phyloP scores from a whole-genome alignment of 2,329 filamentous ascomycete species.

The Diplodia mutila region DNA sequence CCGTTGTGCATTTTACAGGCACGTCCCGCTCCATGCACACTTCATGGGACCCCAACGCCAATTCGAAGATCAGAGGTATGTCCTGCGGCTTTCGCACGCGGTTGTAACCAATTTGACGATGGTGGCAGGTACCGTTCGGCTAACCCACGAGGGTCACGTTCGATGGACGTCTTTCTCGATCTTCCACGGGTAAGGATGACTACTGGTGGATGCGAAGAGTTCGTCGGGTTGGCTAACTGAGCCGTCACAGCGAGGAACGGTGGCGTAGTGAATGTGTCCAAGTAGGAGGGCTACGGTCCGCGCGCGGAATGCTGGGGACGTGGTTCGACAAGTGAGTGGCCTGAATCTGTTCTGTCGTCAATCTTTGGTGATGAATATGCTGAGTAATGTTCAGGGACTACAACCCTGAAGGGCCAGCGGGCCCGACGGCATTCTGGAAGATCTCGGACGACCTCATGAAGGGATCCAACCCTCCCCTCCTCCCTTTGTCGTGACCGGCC shows the following conservation, averaged over 20 bases:
- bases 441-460: slow-evolving; percentile 54
- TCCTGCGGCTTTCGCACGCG: slow-evolving; percentile 23
- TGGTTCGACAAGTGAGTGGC: slow-evolving; percentile 74
- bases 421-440: slow-evolving; percentile 81
- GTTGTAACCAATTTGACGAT: neutral
- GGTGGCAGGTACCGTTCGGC: slow-evolving; percentile 60
- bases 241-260: slow-evolving; percentile 63
- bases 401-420: slow-evolving; percentile 69
- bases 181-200: slow-evolving; percentile 48
- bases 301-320: slow-evolving; percentile 70
- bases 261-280: slow-evolving; percentile 81
- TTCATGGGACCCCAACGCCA: slow-evolving; percentile 69
- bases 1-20: slow-evolving; percentile 71
- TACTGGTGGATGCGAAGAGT: slow-evolving; percentile 32
- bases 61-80: slow-evolving; percentile 67
- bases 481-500: slow-evolving; percentile 26
- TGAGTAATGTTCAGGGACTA: slow-evolving; percentile 57
- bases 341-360: neutral
- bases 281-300: slow-evolving; percentile 67
- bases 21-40: slow-evolving; percentile 64
- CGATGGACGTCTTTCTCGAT: slow-evolving; percentile 74
- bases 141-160: slow-evolving; percentile 72
- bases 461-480: slow-evolving; percentile 21
- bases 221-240: slow-evolving; percentile 31
- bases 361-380: neutral